These are phyloP conservation scores for Colletotrichum falcatum DNA, from an alignment of 2,329 filamentous ascomycete genomes.

Conservation along the genomic window DNA sequence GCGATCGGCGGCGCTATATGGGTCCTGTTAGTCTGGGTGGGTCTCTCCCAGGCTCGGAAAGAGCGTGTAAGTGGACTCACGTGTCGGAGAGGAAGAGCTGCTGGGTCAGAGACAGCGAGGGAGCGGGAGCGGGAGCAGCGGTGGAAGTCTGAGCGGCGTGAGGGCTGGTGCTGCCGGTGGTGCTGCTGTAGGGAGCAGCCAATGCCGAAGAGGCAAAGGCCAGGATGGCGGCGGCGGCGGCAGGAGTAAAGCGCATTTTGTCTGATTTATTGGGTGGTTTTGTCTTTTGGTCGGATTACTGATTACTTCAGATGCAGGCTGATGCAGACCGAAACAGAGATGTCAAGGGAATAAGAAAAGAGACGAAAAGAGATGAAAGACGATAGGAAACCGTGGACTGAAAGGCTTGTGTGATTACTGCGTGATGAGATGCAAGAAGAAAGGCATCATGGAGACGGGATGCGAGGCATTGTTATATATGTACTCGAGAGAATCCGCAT, in stretches of 20 bases:
- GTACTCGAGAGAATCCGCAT: background rate
- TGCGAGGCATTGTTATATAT: constrained; percentile 30
- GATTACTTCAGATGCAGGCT: constrained; percentile 9
- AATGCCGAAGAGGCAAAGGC: constrained; percentile 52
- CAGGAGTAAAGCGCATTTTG: constrained; percentile 50
- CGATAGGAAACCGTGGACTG: background rate
- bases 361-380: constrained; percentile 1
- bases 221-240: constrained; percentile 53
- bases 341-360: constrained; percentile 7
- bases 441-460: constrained; percentile 1
- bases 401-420: background rate
- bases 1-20: constrained; percentile 56
- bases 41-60: background rate
- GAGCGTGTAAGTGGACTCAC: constrained; percentile 46
- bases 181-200: constrained; percentile 42
- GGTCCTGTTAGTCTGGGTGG: constrained; percentile 38
- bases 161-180: background rate
- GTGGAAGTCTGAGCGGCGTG: constrained; percentile 31
- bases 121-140: constrained; percentile 33
- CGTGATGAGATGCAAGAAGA: constrained; percentile 18
- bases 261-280: constrained; percentile 13
- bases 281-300: background rate
- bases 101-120: constrained; percentile 46
- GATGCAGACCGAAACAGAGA: constrained; percentile 1
- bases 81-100: constrained; percentile 56